Percentiles rank a stretch among this genome's conserved stretches.
phyloP scores from a whole-genome alignment of 768 basidiomycete genomes.

The Tricholoma hemisulphureum region DNA sequence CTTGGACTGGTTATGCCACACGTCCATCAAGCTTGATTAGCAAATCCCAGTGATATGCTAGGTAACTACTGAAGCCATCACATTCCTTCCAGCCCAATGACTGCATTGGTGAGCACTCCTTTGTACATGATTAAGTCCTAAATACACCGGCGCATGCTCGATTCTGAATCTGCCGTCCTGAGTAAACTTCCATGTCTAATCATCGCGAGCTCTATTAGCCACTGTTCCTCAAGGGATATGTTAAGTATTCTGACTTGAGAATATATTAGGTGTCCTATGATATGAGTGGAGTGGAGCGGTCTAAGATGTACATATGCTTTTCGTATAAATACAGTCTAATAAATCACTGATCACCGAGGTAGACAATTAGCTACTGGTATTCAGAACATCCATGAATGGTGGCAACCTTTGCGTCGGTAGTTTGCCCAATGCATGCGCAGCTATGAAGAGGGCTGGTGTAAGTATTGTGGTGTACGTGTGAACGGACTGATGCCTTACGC shows the following conservation, averaged over 20 bases:
- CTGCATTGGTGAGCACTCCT: not conserved
- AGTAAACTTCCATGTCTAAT: no score
- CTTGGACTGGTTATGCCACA: constrained; percentile 93
- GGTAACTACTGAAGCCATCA: no score
- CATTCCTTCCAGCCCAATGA: no score
- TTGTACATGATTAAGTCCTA: not conserved
- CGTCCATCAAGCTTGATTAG: constrained; percentile 71
- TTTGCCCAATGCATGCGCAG: constrained; percentile 55
- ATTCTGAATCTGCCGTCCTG: no score
- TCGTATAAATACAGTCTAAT: not conserved
- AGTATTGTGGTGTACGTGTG: not conserved
- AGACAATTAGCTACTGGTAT: constrained; percentile 11
- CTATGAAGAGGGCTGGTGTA: constrained; percentile 23
- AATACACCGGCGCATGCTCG: no score
- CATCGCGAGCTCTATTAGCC: no score
- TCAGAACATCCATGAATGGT: constrained; percentile 68
- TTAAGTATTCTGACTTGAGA: no score
- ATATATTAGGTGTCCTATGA: no score
- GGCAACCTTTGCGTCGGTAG: constrained; percentile 46
- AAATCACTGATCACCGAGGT: not conserved
- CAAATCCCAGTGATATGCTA: not conserved
- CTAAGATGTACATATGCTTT: not conserved
- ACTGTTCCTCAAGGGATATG: no score
- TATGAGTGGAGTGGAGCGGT: not conserved
- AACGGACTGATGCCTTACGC: constrained; percentile 35